Base-by-base conservation (phyloP, 2,329 filamentous ascomycete species). In the Eutypa lata region DNA sequence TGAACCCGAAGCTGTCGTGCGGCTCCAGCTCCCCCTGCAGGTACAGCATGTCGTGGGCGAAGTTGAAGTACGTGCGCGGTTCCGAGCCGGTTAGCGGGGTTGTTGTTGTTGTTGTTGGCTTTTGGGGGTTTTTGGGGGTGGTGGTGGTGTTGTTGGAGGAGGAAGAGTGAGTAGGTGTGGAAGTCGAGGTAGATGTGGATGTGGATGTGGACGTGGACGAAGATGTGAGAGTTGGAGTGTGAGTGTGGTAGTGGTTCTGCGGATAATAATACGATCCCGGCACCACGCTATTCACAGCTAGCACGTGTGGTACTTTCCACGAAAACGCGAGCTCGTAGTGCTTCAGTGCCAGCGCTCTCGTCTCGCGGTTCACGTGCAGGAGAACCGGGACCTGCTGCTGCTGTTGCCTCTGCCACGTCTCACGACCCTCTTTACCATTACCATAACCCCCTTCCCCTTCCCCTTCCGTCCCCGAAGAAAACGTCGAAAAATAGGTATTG, bases 1-100 rank as follows among this genome's bases (percentile, higher is more conserved):
- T 75, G 69, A 77, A 73, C 24, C 75, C 76, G 66, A 73, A 72
- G 42, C 61, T 66, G 58, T 78, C 73, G 62, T 70, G 73, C 13
- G 75, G 74, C 66, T 79, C 76, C 11, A 80, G 68, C 61, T 78
- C 75, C 49, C 77, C 77, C 1, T 71, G 64, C 40, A 80, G 69
- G 54, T 77, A 73, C 24, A 80, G 66, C n/a, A 72, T 68, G 66
- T 80, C 77, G 26, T 66, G 65, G 22, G 53, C 61, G 61, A 76
- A 80, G 66, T 77, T 74, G 74, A 80, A 80, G 69, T 72, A 79
- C 14, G 73, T 70, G 26, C 65, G 65, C 2, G 75, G 65, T 10
- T 69, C 67, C 18, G 65, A 68, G 62, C 65, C 68, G 50, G 66
- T 55, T 38, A 66, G 67, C 53, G 65, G 66, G 26, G 10, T 5